Evolutionary conservation across 2,329 filamentous ascomycete genomes (phyloP), one percentile per base, ranked within the genome.

Genomic region (Coleophoma cylindrospora): DNA sequence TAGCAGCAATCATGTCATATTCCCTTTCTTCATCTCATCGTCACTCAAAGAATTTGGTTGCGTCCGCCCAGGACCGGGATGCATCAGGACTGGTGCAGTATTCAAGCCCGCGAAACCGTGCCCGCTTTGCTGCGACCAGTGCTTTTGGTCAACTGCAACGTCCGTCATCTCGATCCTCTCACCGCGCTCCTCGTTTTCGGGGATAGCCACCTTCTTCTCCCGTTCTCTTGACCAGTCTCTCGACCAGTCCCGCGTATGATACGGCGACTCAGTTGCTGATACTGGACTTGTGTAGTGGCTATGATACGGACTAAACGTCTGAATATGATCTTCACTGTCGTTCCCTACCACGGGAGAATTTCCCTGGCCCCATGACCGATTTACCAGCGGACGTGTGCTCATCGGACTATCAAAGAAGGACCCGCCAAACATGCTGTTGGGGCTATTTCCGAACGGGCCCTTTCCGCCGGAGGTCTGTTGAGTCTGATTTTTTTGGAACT

Each of bases 261-360:
- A 21, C 44, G 12, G 17, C 50, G 49, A 12, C 47, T 48, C 41
- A 51, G 40, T 49, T 14, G 59, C 61, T 3, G 49, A 56, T 5
- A 80, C 70, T 1, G 81, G 81, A 58, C 79, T 83, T 63, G 70
- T 80, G 65, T 75, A 83, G 52, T 81, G 77, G 38, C 79, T 81
- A 17, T 70, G 73, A 60, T 84, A 84, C 0, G 81, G 81, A 3
- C 79, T 82, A 55, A 81, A 74, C 7, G 70, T 72, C 19, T 62
- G 60, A 46, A 64, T 61, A 4, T 53, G 54, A 11, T 52, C 52
- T 73, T 80, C 22, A 74, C 55, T 59, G 4, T 19, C 10, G 13
- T 9, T 22, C 17, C 22, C 22, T 3, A 22, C 40, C 3, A 43
- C 22, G 5, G 40, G 40, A 14, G 40, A 43, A 22, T 5, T 22